Percentiles rank a stretch among this genome's conserved stretches.
Evolutionary conservation across 1,139 yeast genomes (phyloP).

Genomic region (Citeromyces hawaiiensis): DNA sequence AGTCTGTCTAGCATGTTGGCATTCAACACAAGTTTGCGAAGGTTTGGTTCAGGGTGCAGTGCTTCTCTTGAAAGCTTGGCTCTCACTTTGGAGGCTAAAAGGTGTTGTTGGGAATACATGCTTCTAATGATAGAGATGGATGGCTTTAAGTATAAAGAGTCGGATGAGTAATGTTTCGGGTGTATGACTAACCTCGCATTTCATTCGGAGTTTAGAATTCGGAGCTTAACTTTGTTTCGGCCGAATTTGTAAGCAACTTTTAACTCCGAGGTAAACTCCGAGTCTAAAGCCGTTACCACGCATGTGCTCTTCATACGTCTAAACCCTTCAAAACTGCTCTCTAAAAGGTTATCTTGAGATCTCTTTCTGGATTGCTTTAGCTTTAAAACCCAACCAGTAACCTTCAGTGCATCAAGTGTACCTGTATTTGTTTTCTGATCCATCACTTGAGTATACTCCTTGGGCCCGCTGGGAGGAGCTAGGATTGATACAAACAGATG

Average conservation of each 20-base stretch:
- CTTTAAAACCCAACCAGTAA: too few species aligned
- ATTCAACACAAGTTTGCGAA: conserved; percentile 56
- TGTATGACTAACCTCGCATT: neutral
- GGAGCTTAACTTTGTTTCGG: neutral
- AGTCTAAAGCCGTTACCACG: too few species aligned
- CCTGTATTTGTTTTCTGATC: too few species aligned
- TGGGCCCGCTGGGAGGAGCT: too few species aligned
- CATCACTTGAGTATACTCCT: too few species aligned
- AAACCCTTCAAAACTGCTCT: too few species aligned
- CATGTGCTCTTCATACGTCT: too few species aligned
- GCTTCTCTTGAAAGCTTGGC: conserved; percentile 59
- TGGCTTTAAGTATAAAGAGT: neutral
- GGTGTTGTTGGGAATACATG: conserved; percentile 17
- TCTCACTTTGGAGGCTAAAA: conserved; percentile 59
- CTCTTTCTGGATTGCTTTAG: too few species aligned
- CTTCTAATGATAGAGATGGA: neutral
- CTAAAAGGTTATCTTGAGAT: too few species aligned
- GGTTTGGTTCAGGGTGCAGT: conserved; percentile 40
- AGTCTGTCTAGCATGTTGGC: conserved; percentile 64
- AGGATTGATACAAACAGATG: too few species aligned
- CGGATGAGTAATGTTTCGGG: neutral
- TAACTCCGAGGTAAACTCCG: too few species aligned
- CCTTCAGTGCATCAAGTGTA: too few species aligned
- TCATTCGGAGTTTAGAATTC: neutral
- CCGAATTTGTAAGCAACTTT: neutral